Percentiles rank a stretch among this genome's conserved stretches.
Evolutionary conservation across 108 stramenopile genomes (phyloP).

Genomic region (Nannochloropsis granulata): DNA sequence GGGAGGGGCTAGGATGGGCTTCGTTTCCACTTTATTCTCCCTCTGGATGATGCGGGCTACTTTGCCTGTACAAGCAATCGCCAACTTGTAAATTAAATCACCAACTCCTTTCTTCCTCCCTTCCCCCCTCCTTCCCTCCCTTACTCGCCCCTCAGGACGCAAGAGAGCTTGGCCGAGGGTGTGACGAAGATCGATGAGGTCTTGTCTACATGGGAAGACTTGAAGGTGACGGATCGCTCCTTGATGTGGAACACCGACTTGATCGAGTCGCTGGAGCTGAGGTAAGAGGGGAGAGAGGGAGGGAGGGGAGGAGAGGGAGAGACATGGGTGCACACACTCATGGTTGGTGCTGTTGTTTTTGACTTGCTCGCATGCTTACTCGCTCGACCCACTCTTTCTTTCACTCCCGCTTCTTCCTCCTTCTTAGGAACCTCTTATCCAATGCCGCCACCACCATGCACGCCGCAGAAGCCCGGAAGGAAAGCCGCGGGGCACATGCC

Average conservation of each 20-base stretch:
- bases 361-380: not conserved
- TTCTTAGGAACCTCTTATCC: constrained; percentile 53
- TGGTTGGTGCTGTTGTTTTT: no score
- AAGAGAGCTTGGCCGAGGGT: constrained; percentile 66
- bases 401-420: not conserved
- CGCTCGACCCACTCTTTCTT: not conserved
- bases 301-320: not conserved
- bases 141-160: constrained; percentile 39
- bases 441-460: constrained; percentile 95
- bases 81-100: not conserved
- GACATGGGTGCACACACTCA: not conserved
- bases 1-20: not conserved
- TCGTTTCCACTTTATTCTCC: not conserved
- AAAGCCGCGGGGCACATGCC: constrained; percentile 93
- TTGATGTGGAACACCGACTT: constrained; percentile 98
- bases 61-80: no score
- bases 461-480: constrained; percentile 86
- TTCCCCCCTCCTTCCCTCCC: not conserved
- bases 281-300: not conserved
- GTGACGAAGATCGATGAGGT: constrained; percentile 6
- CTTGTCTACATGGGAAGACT: not conserved
- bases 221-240: constrained; percentile 51
- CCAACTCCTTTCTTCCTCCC: not conserved
- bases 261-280: constrained; percentile 81
- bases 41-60: not conserved